These are phyloP conservation scores for Suaeda aralocaspica DNA, from an alignment of 148 eudicot species.

Conservation along the genomic window DNA sequence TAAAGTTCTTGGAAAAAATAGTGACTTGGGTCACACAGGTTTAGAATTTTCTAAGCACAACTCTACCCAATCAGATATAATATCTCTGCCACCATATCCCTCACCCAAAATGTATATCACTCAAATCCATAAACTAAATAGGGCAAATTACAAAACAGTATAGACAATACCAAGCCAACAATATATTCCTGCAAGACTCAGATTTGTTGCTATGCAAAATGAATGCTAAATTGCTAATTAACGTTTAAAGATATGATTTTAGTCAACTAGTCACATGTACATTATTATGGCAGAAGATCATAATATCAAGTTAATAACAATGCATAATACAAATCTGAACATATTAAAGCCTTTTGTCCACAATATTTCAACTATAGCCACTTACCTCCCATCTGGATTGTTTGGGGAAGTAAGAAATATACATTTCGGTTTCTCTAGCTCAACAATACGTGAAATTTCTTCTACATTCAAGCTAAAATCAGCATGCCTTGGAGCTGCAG, in stretches of 20 bases:
- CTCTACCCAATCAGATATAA: not conserved
- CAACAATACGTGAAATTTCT: conserved; percentile 54
- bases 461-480: conserved; percentile 88
- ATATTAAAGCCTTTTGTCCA: too few species aligned
- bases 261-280: not conserved
- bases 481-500: conserved; percentile 68
- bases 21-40: too few species aligned
- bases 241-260: not conserved
- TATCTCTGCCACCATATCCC: not conserved
- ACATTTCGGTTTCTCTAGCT: conserved; percentile 85
- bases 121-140: not conserved
- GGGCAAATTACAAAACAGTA: not conserved
- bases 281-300: not conserved
- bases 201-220: not conserved
- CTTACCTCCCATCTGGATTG: conserved; percentile 98
- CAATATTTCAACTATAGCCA: not conserved
- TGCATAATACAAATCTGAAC: not conserved
- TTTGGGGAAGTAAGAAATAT: conserved; percentile 94
- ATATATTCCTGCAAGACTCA: not conserved
- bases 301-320: too few species aligned
- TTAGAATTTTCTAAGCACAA: not conserved
- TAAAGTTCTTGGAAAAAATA: too few species aligned
- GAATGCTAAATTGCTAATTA: not conserved
- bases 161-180: not conserved
- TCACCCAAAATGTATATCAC: not conserved